Base-by-base conservation (phyloP, 768 basidiomycete genomes). In the Tubosaeta brunneosetosa region DNA sequence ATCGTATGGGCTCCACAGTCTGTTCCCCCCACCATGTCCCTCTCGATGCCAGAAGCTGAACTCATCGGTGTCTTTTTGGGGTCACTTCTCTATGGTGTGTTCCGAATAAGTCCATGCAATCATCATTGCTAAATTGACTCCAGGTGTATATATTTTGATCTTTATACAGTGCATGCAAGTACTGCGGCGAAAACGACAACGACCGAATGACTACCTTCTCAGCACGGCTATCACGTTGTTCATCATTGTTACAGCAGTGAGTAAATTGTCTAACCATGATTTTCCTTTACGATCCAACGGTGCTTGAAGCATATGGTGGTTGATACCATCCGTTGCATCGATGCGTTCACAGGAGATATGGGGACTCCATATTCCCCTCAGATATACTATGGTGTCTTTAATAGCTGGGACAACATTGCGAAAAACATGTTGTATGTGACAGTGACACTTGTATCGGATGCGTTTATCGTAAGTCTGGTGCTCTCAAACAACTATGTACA, bases 221-320 rank as follows among this genome's bases (percentile, higher is more conserved):
- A 17, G 40, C 10, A 50, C 49, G 1, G 49, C 49, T 7, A 33
- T 50, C 32, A 34, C 32, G 2, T 16, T 50, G 25, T 50, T 33
- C 27, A 33, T 50, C 40, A 25, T 50, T 26, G 25, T 43, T 31
- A 50, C 49, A 11, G 41, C 40, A 26, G 49, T 50, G 32, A 50
- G 49, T 27, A 12, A 11, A n/a, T 42, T 22, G 6, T 19, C 8
- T 27, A 16, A 12, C 1, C 6, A 7, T 5, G 22, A 25, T 31
- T 27, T 29, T 34, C 11, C 6, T 32, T 16, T 29, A 4, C 16
- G 2, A 6, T 22, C 16, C 17, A 19, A 10, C 26, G 16, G 27
- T n/a, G 6, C 42, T 44, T n/a, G 42, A 44, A 44, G 42, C 42
- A 44, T 25, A 16, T 44, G 42, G 42, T 44, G 26, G 25, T 37